A percentile compares a stretch with the other conserved stretches of the same genome.
Conservation (phyloP, 108 stramenopile species). For the Discostella stelligeroides region DNA sequence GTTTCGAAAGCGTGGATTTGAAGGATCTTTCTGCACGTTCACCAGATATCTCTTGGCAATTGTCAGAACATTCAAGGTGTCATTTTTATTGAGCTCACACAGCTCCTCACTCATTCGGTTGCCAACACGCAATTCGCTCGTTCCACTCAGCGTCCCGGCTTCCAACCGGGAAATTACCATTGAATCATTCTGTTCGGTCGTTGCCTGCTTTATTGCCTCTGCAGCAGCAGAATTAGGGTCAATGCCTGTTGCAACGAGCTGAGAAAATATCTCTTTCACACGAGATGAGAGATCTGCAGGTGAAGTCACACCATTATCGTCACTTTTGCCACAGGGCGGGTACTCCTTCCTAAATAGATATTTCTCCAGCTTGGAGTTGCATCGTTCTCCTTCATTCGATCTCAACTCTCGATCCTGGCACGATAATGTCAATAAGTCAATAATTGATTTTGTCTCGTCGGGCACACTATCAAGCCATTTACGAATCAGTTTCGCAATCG, state of each 20-base stretch:
- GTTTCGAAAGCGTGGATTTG: constrained; percentile 63
- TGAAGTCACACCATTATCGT: constrained; percentile 1
- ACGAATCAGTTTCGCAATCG: constrained; percentile 62
- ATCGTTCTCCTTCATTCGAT: background rate
- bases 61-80: constrained; percentile 27
- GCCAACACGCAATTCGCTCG: background rate
- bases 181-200: constrained; percentile 14
- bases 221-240: constrained; percentile 63
- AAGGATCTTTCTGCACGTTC: constrained; percentile 64
- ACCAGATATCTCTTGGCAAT: constrained; percentile 67
- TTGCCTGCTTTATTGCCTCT: constrained; percentile 51
- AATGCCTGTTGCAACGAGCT: constrained; percentile 49
- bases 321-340: background rate
- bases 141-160: constrained; percentile 23
- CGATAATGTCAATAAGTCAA: constrained; percentile 70
- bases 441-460: constrained; percentile 58
- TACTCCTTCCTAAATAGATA: constrained; percentile 34
- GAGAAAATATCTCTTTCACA: constrained; percentile 55
- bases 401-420: constrained; percentile 50
- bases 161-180: constrained; percentile 4
- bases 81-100: constrained; percentile 31
- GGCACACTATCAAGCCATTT: constrained; percentile 67
- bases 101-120: constrained; percentile 18
- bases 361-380: constrained; percentile 27
- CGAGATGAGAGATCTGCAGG: constrained; percentile 44